Conservation (phyloP, 768 basidiomycete genomes). For the Dacryopinax spathularia region DNA sequence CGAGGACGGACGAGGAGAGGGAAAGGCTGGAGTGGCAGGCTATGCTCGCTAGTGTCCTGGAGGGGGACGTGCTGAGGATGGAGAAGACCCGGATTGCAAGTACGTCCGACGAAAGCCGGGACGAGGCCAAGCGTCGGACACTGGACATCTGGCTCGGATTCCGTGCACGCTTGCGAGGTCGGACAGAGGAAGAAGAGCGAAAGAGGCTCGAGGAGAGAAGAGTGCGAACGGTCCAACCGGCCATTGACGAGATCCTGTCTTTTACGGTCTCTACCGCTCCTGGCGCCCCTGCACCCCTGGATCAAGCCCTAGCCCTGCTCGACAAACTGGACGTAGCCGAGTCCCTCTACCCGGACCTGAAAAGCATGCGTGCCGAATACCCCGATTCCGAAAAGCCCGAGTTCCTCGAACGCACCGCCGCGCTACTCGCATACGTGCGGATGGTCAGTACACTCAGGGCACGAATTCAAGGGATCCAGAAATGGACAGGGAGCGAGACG, state of each 20-base stretch:
- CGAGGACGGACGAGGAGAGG: conserved; percentile 56
- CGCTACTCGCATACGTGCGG: conserved; percentile 85
- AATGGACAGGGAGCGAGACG: conserved; percentile 88
- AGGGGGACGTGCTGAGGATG: conserved; percentile 85
- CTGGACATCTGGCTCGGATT: conserved; percentile 79
- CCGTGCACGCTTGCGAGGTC: conserved; percentile 68
- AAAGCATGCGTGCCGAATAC: conserved; percentile 66
- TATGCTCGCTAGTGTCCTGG: conserved; percentile 83
- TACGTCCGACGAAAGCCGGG: conserved; percentile 51
- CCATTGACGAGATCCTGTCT: conserved; percentile 67
- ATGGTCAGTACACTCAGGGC: conserved; percentile 70
- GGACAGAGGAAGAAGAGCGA: conserved; percentile 69
- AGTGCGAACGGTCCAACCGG: conserved; percentile 60
- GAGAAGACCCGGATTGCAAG: conserved; percentile 88
- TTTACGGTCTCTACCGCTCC: conserved; percentile 47
- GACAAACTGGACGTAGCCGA: conserved; percentile 67
- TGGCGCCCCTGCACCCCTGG: conserved; percentile 20
- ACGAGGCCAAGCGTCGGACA: conserved; percentile 53
- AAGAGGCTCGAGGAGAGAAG: conserved; percentile 70
- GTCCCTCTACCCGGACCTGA: conserved; percentile 72
- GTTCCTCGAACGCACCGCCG: conserved; percentile 75
- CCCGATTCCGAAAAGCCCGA: conserved; percentile 46
- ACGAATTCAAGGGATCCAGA: conserved; percentile 64
- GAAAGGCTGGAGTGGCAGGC: conserved; percentile 91
- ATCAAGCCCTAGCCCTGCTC: conserved; percentile 49